These are phyloP conservation scores for Carpinus fangiana DNA, from an alignment of 306 rosid species.

Conservation along the genomic window DNA sequence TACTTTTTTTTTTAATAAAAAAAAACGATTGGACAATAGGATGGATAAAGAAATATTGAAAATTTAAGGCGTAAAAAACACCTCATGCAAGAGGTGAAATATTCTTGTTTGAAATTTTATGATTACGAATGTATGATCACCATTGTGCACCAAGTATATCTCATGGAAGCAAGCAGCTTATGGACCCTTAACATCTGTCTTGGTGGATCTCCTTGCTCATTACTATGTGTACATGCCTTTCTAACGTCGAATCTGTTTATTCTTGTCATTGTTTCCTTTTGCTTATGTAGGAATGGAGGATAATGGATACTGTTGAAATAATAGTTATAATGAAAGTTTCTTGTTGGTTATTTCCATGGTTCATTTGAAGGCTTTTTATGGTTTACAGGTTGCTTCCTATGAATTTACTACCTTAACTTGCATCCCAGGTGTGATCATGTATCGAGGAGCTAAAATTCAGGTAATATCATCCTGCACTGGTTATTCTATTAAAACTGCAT, in stretches of 20 bases:
- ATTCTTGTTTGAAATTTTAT: neutral
- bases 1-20: too few species aligned
- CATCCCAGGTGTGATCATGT: conserved; percentile 91
- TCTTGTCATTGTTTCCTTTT: neutral
- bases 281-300: neutral
- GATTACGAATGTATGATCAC: neutral
- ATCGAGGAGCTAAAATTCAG: conserved; percentile 98
- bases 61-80: neutral
- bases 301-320: neutral
- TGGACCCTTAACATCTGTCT: neutral
- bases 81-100: neutral
- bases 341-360: conserved; percentile 19
- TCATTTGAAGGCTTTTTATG: conserved; percentile 31
- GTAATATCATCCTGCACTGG: conserved; percentile 30
- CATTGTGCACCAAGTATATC: neutral
- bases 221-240: neutral
- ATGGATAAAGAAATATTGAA: neutral
- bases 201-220: neutral
- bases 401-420: conserved; percentile 97
- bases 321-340: neutral
- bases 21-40: too few species aligned
- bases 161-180: neutral
- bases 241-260: neutral
- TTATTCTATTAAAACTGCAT: neutral
- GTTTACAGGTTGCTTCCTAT: conserved; percentile 90